A percentile compares a stretch with the other conserved stretches of the same genome.
Conservation (phyloP, 2,329 filamentous ascomycete genomes). For the Pyrenophora seminiperda region DNA sequence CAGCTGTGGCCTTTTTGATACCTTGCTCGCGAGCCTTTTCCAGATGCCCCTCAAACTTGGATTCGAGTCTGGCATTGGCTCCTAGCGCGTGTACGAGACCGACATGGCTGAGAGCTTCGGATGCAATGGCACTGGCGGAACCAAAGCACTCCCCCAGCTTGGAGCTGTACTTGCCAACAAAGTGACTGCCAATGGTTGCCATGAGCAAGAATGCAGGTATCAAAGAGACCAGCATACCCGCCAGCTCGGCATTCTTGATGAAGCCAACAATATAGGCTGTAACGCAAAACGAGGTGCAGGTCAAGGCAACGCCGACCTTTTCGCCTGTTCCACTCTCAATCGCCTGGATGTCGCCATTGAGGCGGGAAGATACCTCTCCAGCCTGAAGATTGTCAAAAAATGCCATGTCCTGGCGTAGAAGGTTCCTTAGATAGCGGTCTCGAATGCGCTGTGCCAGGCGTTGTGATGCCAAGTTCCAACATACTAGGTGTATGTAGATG, state of each 20-base stretch:
- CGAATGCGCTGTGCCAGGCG: constrained; percentile 67
- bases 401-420: constrained; percentile 65
- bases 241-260: constrained; percentile 65
- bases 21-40: constrained; percentile 57
- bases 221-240: constrained; percentile 67
- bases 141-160: constrained; percentile 60
- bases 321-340: constrained; percentile 72
- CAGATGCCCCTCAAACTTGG: constrained; percentile 62
- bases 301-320: constrained; percentile 70
- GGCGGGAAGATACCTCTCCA: constrained; percentile 66
- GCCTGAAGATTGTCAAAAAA: constrained; percentile 68
- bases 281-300: constrained; percentile 68
- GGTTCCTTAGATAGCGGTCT: constrained; percentile 62
- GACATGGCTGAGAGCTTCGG: constrained; percentile 65
- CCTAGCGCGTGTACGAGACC: constrained; percentile 68
- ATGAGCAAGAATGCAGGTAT: constrained; percentile 68
- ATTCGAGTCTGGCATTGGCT: constrained; percentile 63
- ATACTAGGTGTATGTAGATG: constrained; percentile 68
- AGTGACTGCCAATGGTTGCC: constrained; percentile 61
- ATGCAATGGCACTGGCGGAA: constrained; percentile 66
- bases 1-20: constrained; percentile 62
- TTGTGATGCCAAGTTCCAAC: constrained; percentile 68
- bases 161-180: constrained; percentile 58
- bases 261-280: constrained; percentile 72
- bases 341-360: constrained; percentile 69